A percentile compares a stretch with the other conserved stretches of the same genome.
These are phyloP conservation scores for Angophora floribunda DNA, from an alignment of 345 rosid genomes.

Conservation along the genomic window DNA sequence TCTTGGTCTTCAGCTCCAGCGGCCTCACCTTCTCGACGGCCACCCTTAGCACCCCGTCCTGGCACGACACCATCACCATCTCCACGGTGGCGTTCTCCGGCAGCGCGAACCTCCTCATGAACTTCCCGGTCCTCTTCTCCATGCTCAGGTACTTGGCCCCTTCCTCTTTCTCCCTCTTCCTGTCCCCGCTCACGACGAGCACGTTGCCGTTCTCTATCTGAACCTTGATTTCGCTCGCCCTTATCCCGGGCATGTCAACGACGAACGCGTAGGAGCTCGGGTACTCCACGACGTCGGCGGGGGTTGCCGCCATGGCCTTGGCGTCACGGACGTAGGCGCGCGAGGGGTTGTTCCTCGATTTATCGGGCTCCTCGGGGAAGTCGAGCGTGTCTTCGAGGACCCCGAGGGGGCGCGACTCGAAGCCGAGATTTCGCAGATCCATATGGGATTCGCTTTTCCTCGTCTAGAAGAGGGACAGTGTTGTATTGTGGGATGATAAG, in stretches of 20 bases:
- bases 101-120: constrained; percentile 70
- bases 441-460: background rate
- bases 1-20: constrained; percentile 72
- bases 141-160: constrained; percentile 61
- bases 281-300: constrained; percentile 65
- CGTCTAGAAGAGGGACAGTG: background rate
- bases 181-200: constrained; percentile 50
- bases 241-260: constrained; percentile 83
- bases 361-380: constrained; percentile 9
- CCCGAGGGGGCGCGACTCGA: constrained; percentile 28
- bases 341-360: constrained; percentile 14
- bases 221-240: constrained; percentile 56
- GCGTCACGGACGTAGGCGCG: constrained; percentile 53
- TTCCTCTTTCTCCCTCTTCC: constrained; percentile 5
- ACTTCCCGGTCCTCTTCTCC: constrained; percentile 77
- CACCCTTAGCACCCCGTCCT: constrained; percentile 70
- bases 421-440: constrained; percentile 42
- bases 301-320: constrained; percentile 76
- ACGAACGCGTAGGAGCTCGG: constrained; percentile 44
- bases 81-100: constrained; percentile 72
- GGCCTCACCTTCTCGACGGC: constrained; percentile 69
- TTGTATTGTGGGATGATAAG: background rate
- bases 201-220: constrained; percentile 68
- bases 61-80: constrained; percentile 51
- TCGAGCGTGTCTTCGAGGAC: constrained; percentile 56